Base-by-base conservation (phyloP, 192 early-diverging fungal genomes). In the Coemansia sp. region DNA sequence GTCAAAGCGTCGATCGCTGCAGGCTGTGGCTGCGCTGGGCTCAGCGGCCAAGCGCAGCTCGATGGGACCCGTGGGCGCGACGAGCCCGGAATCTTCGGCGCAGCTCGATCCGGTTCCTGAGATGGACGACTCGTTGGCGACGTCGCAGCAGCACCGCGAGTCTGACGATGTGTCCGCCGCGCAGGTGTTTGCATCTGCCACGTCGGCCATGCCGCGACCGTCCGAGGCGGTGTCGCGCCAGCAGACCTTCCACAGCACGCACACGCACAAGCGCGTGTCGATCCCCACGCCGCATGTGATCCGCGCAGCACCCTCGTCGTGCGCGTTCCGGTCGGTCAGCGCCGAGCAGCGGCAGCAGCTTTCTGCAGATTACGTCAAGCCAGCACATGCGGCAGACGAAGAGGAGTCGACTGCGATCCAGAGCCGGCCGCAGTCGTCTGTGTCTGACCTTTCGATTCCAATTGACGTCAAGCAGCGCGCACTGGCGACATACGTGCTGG, bases 401-500 rank as follows among this genome's bases (percentile, higher is more conserved):
- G 46, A 2, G 33, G 38, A 27, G 14, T 73, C 71, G 12, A 74
- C 72, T 0, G 62, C 61, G 0, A 67, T 67, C 25, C 64, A 67
- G 25, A 67, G 64, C 51, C 31, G 19, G 16, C 14, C 19, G 21
- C 40, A 33, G 3, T 45, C 46, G 3, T 10, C n/a, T 11, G 14
- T 33, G 4, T 32, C 40, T 0, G 18, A 18, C 3, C 56, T 44
- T 23, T 31, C 40, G 4, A 7, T 35, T 7, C 23, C 65, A 3
- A 44, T 64, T 1, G 72, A 75, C 2, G 65, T 75, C 11, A 64
- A 61, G 49, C 56, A 60, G 14, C 50, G 66, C 4, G 72, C 72
- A 4, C 70, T 87, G 57, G 80, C 81, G 3, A 89, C 86, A 0
- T 88, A 86, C 45, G 65, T 89, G 2, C 69, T 91, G 22, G 90